These are phyloP conservation scores for Teratosphaeriaceae sp. DNA, from an alignment of 2,329 filamentous ascomycete species.

Conservation along the genomic window DNA sequence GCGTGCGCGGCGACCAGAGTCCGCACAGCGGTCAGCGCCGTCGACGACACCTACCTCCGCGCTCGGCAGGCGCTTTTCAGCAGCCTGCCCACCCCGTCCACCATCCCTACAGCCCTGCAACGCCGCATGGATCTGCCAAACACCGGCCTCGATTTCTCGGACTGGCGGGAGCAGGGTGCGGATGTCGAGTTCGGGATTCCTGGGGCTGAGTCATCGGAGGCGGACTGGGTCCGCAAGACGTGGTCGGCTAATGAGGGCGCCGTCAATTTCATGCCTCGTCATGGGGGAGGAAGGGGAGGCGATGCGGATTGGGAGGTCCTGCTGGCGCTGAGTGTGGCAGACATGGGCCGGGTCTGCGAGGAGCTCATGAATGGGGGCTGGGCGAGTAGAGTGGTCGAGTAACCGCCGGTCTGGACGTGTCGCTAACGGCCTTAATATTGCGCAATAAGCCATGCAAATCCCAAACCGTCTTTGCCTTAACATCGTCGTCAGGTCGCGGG, in stretches of 20 bases:
- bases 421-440: no score
- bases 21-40: constrained; percentile 4
- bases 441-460: no score
- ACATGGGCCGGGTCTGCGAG: constrained; percentile 6
- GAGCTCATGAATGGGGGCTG: neutral
- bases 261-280: constrained; percentile 9
- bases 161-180: constrained; percentile 10
- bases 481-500: no score
- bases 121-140: constrained; percentile 1
- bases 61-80: constrained; percentile 4
- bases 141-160: constrained; percentile 9
- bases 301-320: constrained; percentile 9
- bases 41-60: constrained; percentile 4
- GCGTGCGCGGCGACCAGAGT: constrained; percentile 4
- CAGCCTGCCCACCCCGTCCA: constrained; percentile 2
- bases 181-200: constrained; percentile 9
- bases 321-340: constrained; percentile 7
- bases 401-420: no score
- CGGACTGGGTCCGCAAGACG: constrained; percentile 7
- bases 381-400: constrained; percentile 4
- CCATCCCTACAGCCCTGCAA: neutral
- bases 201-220: neutral
- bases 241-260: constrained; percentile 10
- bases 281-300: constrained; percentile 5
- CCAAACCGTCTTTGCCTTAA: no score